Percentiles rank a stretch among this genome's conserved stretches.
Conservation (phyloP, 306 rosid genomes). For the Arachis stenosperma region DNA sequence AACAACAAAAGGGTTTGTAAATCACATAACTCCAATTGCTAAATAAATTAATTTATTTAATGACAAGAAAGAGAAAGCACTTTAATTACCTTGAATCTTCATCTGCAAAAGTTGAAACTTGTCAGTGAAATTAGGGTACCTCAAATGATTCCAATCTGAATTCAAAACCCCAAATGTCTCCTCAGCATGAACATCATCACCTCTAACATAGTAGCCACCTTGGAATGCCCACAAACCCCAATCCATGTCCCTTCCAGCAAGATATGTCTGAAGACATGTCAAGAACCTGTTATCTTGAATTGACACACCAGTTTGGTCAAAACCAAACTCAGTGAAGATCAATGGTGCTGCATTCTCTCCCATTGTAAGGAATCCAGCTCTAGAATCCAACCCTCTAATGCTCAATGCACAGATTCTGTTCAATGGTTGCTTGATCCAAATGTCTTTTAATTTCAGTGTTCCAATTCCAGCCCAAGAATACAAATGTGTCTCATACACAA, state of each 20-base stretch:
- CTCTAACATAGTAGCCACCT: slow-evolving; percentile 50
- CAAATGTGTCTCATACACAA: slow-evolving; percentile 58
- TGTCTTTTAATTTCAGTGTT: slow-evolving; percentile 45
- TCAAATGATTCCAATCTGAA: slow-evolving; percentile 41
- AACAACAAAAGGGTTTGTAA: no score
- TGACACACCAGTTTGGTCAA: slow-evolving; percentile 36
- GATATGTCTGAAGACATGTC: slow-evolving; percentile 62
- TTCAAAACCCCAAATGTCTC: slow-evolving; percentile 61
- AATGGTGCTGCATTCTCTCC: slow-evolving; percentile 50
- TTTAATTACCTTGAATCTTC: slow-evolving; percentile 47
- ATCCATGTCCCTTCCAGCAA: slow-evolving; percentile 59
- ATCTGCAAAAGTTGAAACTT: slow-evolving; percentile 50
- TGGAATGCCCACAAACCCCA: slow-evolving; percentile 69
- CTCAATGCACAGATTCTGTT: slow-evolving; percentile 48
- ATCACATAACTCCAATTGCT: no score
- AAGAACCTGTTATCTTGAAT: slow-evolving; percentile 49
- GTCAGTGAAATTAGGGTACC: slow-evolving; percentile 44
- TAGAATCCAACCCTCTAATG: slow-evolving; percentile 35
- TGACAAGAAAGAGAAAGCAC: no score
- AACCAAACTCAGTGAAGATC: slow-evolving; percentile 58
- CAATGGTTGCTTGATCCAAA: slow-evolving; percentile 53
- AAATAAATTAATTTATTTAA: no score
- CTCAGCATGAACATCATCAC: slow-evolving; percentile 34
- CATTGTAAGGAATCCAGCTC: slow-evolving; percentile 51
- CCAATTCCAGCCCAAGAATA: slow-evolving; percentile 62